Base-by-base conservation (phyloP, 345 rosid genomes). In the Pelargonium nanum region DNA sequence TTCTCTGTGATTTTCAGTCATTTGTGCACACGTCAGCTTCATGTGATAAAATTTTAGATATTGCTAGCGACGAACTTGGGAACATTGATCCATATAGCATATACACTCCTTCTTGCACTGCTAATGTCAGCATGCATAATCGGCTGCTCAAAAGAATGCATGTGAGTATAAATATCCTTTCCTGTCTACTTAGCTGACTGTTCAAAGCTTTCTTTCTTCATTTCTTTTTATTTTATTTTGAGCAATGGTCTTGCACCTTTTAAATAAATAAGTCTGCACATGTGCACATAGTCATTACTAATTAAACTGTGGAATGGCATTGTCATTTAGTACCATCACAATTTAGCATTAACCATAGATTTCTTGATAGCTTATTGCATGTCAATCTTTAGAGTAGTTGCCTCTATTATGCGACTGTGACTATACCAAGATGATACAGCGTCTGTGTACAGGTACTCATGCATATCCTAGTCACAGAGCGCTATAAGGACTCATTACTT, bases 71-170 rank as follows among this genome's bases (percentile, higher is more conserved):
- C 48, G 96, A 92, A 60, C 71, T 83, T 1, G 98, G 98, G 53
- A 71, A 81, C 63, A 89, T 92, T 60, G 96, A 92, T 56, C 96
- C 81, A 3, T 92, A 92, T 70, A 92, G 98, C 73, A 85, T 89
- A 66, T 89, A 61, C 59, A 92, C 98, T 60, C 84, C 96, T 1
- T 54, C 90, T 7, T 89, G 96, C 81, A 26, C 77, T 19, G 74
- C 74, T 0, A 89, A 63, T 54, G 72, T 72, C 58, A 77, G 89
- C 69, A 86, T 73, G 75, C 63, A 91, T 26, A 80, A 48, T 40
- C 53, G 71, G 71, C 73, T 87, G 67, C 82, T 60, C 22, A 85
- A 75, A 63, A 82, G 74, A 70, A 83, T 77, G 78, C 86, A 56
- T 55, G 96, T 88, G 58, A 83, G 90, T 70, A 61, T 1, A 55